Evolutionary conservation across 345 rosid genomes (phyloP), one percentile per base, ranked within the genome.

Genomic region (Sonneratia caseolaris): DNA sequence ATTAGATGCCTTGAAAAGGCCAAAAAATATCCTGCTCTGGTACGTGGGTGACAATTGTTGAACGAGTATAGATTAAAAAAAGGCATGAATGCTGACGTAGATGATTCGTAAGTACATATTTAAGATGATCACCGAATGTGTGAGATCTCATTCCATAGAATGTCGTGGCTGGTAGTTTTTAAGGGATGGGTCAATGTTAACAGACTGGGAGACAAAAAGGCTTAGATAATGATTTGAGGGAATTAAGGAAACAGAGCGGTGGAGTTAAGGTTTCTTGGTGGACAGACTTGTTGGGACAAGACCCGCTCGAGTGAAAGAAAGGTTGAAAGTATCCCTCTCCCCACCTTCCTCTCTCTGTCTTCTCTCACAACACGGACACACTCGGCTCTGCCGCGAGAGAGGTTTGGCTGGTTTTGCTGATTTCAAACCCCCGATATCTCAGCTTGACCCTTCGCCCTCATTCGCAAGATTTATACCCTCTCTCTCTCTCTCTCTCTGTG

Each of bases 361-460:
- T n/a, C 16, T 2, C 16, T 59, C 57, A 13, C 42, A 40, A 62
- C 22, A 42, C 18, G 5, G 32, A 62, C 38, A 27, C 66, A 72
- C 73, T 42, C 47, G 48, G 66, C 64, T 62, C 37, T 12, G 18
- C 66, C 38, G 32, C 66, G 38, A 32, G 53, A 43, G 64, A 64
- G 45, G 48, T 76, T 73, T 82, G 83, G 75, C 78, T 84, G 86
- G 86, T 79, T 78, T 79, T 79, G 81, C 87, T 82, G 79, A 70
- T 77, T 79, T 74, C 73, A 70, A 75, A 78, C 64, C 48, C 74
- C 86, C 91, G 91, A 71, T 79, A 80, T 87, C 84, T 21, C 80
- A 76, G 88, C 81, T 49, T 66, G 65, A 72, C 88, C 86, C 78
- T 71, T 71, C 82, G 73, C 77, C 68, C 73, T 43, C 32, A 68